phyloP scores from a whole-genome alignment of 1,284 basidiomycete species.

The Gomphus bonarii region DNA sequence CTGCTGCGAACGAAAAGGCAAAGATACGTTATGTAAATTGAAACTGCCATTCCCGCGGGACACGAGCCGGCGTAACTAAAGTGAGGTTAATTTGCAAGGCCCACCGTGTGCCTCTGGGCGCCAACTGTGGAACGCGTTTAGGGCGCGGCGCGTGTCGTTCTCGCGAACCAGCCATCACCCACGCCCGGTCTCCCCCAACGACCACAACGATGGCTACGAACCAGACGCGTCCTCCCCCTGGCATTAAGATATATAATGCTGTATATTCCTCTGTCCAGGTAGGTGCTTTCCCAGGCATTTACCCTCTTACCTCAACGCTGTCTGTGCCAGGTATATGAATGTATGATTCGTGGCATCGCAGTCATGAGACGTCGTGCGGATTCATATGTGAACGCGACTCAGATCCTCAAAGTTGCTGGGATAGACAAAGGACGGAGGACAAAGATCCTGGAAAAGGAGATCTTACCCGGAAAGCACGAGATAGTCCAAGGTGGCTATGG shows the following conservation, averaged over 20 bases:
- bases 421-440: slow-evolving; percentile 95
- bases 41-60: not conserved
- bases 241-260: slow-evolving; percentile 81
- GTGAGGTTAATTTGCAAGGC: not conserved
- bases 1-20: not conserved
- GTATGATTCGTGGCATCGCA: slow-evolving; percentile 95
- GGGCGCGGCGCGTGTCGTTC: slow-evolving; percentile 9
- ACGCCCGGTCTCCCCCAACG: not conserved
- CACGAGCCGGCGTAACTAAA: not conserved
- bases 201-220: slow-evolving; percentile 12
- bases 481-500: slow-evolving; percentile 99
- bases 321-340: slow-evolving; percentile 71
- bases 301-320: slow-evolving; percentile 16
- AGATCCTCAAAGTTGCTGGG: slow-evolving; percentile 98
- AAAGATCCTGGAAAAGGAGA: slow-evolving; percentile 97
- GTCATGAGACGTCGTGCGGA: slow-evolving; percentile 95
- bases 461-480: slow-evolving; percentile 92
- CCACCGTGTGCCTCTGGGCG: not conserved
- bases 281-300: slow-evolving; percentile 11
- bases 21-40: not conserved
- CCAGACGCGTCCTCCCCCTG: slow-evolving; percentile 29
- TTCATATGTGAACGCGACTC: slow-evolving; percentile 95
- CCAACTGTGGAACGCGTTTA: slow-evolving; percentile 8
- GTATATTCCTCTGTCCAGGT: slow-evolving; percentile 83
- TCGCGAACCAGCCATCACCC: slow-evolving; percentile 3